phyloP scores from a whole-genome alignment of 2,329 filamentous ascomycete species.

The Bretziella fagacearum region DNA sequence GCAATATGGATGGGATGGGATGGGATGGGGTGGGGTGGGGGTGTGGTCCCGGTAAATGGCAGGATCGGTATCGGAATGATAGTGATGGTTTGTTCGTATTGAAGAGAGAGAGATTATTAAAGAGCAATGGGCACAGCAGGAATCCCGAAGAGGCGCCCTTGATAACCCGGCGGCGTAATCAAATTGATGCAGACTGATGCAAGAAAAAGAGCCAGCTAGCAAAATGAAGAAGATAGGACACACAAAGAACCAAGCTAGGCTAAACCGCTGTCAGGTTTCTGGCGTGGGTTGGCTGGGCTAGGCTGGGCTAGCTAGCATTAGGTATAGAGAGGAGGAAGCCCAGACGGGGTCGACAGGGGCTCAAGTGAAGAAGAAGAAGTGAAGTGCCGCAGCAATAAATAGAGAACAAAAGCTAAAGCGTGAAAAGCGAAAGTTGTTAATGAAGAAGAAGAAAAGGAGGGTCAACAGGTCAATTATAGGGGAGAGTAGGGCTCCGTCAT shows the following conservation, averaged over 20 bases:
- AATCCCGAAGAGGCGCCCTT: not conserved
- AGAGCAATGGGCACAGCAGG: not conserved
- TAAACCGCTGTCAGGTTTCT: no score
- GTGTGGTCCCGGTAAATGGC: not conserved
- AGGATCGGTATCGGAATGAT: not conserved
- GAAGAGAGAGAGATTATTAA: not conserved
- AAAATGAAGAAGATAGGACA: not conserved
- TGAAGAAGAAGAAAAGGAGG: no score
- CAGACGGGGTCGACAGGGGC: constrained; percentile 2
- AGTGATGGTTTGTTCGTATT: not conserved
- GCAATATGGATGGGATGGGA: not conserved
- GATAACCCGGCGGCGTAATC: not conserved
- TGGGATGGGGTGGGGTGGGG: not conserved
- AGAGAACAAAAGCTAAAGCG: no score
- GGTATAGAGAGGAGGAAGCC: not conserved
- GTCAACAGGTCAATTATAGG: no score
- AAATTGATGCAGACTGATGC: not conserved
- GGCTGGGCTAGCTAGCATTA: no score
- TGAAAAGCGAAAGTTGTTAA: not conserved
- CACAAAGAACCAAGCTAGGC: not conserved
- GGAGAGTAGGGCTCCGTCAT: no score
- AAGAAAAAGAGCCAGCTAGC: not conserved
- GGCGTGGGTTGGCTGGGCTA: no score
- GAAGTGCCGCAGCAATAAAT: no score
- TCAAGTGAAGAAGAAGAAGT: not conserved